phyloP scores from a whole-genome alignment of 2,329 filamentous ascomycete genomes.

The Microdochium nivale region DNA sequence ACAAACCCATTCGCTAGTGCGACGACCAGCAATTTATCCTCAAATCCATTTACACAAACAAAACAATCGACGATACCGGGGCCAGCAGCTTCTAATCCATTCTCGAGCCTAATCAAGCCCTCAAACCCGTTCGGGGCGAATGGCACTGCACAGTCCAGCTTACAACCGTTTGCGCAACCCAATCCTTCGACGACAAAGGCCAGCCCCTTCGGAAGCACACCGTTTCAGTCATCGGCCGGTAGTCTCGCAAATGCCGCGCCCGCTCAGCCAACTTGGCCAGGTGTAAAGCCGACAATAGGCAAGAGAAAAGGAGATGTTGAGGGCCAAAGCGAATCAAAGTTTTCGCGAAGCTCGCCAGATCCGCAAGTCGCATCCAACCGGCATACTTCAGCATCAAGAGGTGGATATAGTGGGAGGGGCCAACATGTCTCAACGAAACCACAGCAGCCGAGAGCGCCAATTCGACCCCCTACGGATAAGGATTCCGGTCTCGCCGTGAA shows the following conservation, averaged over 20 bases:
- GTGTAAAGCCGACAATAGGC: conserved; percentile 1
- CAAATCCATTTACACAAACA: conserved; percentile 1
- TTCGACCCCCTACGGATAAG: conserved; percentile 3
- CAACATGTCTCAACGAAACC: not conserved
- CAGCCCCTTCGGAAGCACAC: not conserved
- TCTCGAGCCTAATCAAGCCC: conserved; percentile 1
- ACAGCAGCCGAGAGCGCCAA: conserved; percentile 5
- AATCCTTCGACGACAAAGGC: not conserved
- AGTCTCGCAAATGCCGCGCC: not conserved
- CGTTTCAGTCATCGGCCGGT: not conserved
- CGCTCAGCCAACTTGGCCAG: not conserved
- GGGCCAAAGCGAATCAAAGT: conserved; percentile 7
- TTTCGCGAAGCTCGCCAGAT: conserved; percentile 6
- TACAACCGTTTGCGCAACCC: conserved; percentile 5
- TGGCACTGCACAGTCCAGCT: not conserved
- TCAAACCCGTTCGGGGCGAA: conserved; percentile 7
- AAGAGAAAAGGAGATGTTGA: conserved; percentile 10
- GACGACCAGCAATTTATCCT: conserved; percentile 11
- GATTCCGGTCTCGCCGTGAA: conserved; percentile 28
- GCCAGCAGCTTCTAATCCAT: conserved; percentile 3
- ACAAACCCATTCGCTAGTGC: conserved; percentile 14
- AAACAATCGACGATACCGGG: conserved; percentile 1
- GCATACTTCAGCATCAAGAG: conserved; percentile 1
- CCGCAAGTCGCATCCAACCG: conserved; percentile 4
- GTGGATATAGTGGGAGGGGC: not conserved